Evolutionary conservation across 768 basidiomycete species (phyloP), one percentile per base, ranked within the genome.

Genomic region (Tylopilus subfusipes): DNA sequence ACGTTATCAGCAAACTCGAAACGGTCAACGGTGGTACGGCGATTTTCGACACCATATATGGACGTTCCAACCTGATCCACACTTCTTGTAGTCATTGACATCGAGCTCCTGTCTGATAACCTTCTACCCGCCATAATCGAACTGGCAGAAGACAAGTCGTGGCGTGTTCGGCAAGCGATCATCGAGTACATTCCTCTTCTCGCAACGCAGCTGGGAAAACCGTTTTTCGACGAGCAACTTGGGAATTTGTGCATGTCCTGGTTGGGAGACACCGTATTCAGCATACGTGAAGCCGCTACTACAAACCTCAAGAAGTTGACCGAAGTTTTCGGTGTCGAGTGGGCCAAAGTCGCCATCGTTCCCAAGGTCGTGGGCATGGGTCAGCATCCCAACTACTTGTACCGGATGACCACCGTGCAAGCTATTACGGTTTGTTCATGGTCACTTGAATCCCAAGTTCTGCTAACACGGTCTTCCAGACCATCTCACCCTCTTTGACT

Each of bases 161-260:
- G 97, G 97, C 89, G 97, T 27, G 96, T 99, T 19, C 88, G 97
- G 62, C 97, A 99, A 73, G 97, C 97, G 9, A 98, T 99, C 76
- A 99, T 99, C 73, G 97, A 98, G 73, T 98, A 99, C 75, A 90
- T 99, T 63, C 97, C 97, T n/a, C 83, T 98, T 21, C 87, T 99
- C 43, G 95, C 97, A 40, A 94, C 88, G n/a, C 97, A 99, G 69
- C 82, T 99, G 53, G 97, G 97, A 50, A 92, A 92, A 63, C 79
- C 87, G 25, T 98, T 98, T 76, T 99, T 99, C 70, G 95, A 99
- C 71, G 97, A 98, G 65, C 93, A 96, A 70, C 83, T 99, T 42
- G 92, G 90, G 25, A 93, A 90, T 65, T 78, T 99, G 27, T 99
- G 97, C 78, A 97, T 99, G 95, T 92, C 91, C 9, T 99, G 97